Evolutionary conservation across 192 early-diverging fungal genomes (phyloP).

Genomic region (Umbelopsis vinacea): DNA sequence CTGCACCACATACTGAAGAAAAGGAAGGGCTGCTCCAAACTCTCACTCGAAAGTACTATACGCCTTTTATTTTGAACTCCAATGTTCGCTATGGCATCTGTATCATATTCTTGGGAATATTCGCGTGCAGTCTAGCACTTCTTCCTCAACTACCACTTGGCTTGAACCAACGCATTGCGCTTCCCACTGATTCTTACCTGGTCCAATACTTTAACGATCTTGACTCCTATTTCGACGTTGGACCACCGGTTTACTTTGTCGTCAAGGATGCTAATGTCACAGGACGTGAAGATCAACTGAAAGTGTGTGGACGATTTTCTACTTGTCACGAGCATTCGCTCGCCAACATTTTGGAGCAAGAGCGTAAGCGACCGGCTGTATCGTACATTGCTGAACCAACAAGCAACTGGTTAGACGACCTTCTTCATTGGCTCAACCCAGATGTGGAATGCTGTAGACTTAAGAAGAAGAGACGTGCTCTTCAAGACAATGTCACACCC

Average conservation of each 20-base stretch:
- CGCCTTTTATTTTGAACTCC: slow-evolving; percentile 52
- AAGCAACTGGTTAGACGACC: slow-evolving; percentile 68
- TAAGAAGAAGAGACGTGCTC: slow-evolving; percentile 37
- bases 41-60: slow-evolving; percentile 55
- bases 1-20: slow-evolving; percentile 48
- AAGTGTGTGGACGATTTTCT: slow-evolving; percentile 64
- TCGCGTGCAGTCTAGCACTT: slow-evolving; percentile 48
- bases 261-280: slow-evolving; percentile 54
- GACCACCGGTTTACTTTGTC: slow-evolving; percentile 72
- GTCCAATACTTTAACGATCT: slow-evolving; percentile 67
- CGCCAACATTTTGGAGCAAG: slow-evolving; percentile 66
- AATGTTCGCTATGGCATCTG: slow-evolving; percentile 49
- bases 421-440: slow-evolving; percentile 67
- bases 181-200: slow-evolving; percentile 67
- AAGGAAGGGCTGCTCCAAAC: slow-evolving; percentile 53
- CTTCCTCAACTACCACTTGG: slow-evolving; percentile 58
- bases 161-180: slow-evolving; percentile 64
- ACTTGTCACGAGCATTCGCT: slow-evolving; percentile 54
- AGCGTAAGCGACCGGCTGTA: slow-evolving; percentile 61
- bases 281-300: slow-evolving; percentile 46
- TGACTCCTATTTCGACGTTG: slow-evolving; percentile 61
- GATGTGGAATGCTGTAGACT: slow-evolving; percentile 60
- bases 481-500: background rate
- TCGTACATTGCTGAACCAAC: slow-evolving; percentile 68
- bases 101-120: slow-evolving; percentile 54